Percentiles rank a stretch among this genome's conserved stretches.
phyloP scores from a whole-genome alignment of 2,329 filamentous ascomycete genomes.

The Laburnicola sp. region DNA sequence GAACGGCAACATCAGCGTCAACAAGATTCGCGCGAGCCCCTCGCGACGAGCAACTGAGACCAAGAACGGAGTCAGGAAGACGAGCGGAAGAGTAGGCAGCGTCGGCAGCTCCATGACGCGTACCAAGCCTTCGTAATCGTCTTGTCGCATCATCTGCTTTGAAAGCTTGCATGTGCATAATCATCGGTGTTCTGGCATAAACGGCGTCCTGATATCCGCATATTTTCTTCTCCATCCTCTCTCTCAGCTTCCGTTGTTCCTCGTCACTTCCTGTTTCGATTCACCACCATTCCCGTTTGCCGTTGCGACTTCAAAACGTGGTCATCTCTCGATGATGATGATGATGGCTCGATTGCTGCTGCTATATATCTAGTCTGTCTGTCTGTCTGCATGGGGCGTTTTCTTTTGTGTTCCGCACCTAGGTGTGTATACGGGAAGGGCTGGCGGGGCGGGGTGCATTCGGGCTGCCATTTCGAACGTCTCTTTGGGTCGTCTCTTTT shows the following conservation, averaged over 20 bases:
- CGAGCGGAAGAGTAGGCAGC: conserved; percentile 55
- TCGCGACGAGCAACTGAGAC: conserved; percentile 51
- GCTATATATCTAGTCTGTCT: conserved; percentile 6
- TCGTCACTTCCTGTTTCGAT: conserved; percentile 10
- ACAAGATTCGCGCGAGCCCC: conserved; percentile 51
- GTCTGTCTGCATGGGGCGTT: neutral
- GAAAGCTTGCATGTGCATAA: conserved; percentile 16
- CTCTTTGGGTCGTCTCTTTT: neutral
- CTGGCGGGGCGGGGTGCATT: neutral
- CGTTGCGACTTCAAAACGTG: too few relatives aligned
- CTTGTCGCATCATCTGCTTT: conserved; percentile 7
- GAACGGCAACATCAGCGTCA: conserved; percentile 50
- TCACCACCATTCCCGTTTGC: conserved; percentile 8
- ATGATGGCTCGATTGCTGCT: neutral
- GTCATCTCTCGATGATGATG: neutral
- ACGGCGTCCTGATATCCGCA: conserved; percentile 27
- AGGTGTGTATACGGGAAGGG: conserved; percentile 4
- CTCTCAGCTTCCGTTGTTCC: neutral
- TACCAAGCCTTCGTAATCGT: conserved; percentile 31
- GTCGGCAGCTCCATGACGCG: conserved; percentile 41
- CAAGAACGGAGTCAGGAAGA: conserved; percentile 55
- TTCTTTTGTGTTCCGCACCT: neutral
- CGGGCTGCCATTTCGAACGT: neutral
- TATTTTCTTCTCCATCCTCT: conserved; percentile 5
- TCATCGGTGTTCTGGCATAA: conserved; percentile 25